Evolutionary conservation across 169 alveolate species (phyloP).

Genomic region (Condylostoma magnum): DNA sequence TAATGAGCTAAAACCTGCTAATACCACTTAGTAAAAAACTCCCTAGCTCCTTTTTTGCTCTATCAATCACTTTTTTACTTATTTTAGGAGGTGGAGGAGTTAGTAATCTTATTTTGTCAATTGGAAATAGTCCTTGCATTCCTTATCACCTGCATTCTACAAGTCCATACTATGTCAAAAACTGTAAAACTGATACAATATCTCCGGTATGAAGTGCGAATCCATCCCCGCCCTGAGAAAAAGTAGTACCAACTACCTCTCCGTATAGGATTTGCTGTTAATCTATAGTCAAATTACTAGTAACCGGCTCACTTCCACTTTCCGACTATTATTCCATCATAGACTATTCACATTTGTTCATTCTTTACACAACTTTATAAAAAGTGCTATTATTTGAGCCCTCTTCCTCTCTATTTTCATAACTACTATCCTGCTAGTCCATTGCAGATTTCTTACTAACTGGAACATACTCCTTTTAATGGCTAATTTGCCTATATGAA

Average conservation of each 20-base stretch:
- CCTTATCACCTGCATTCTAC: slow-evolving; percentile 30
- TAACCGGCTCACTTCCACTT: background rate
- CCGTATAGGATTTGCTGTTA: too few species aligned
- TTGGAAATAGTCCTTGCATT: slow-evolving; percentile 15
- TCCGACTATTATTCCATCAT: background rate
- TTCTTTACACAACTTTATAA: background rate
- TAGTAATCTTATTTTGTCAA: slow-evolving; percentile 21
- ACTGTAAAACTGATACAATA: slow-evolving; percentile 9
- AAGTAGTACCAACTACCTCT: slow-evolving; percentile 18
- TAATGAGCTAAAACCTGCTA: too few species aligned
- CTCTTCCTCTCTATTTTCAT: background rate
- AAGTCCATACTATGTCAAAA: background rate
- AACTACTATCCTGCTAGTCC: background rate
- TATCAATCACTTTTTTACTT: too few species aligned
- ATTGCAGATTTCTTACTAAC: background rate
- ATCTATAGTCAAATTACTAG: background rate
- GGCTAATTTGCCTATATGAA: too few species aligned
- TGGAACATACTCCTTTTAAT: too few species aligned
- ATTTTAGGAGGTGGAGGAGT: slow-evolving; percentile 10
- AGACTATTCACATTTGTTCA: background rate
- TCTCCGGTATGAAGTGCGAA: slow-evolving; percentile 30
- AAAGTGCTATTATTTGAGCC: background rate
- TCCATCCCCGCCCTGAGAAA: slow-evolving; percentile 32
- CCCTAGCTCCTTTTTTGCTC: too few species aligned
- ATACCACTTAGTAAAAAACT: too few species aligned